These are phyloP conservation scores for Penicillium frequentans DNA, from an alignment of 2,329 filamentous ascomycete genomes.

Conservation along the genomic window DNA sequence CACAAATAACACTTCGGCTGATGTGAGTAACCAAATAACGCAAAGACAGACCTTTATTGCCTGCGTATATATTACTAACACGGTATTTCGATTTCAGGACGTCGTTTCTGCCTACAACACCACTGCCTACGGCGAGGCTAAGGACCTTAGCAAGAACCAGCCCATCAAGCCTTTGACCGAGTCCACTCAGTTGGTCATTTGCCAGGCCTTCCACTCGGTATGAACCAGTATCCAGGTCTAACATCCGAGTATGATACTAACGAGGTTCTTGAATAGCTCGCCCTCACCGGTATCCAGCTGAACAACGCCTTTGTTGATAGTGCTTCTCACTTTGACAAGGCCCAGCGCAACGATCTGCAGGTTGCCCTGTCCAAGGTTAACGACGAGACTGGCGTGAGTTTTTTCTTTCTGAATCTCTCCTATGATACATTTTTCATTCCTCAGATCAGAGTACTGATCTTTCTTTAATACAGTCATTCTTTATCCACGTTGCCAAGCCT, in stretches of 20 bases:
- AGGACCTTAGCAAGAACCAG: constrained; percentile 6
- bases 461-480: background rate
- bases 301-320: constrained; percentile 5
- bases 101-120: constrained; percentile 6
- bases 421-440: background rate
- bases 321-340: constrained; percentile 6
- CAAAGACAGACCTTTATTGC: background rate
- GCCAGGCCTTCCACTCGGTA: constrained; percentile 14
- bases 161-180: constrained; percentile 5
- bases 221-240: background rate
- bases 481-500: constrained; percentile 2
- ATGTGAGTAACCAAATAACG: background rate
- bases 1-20: background rate
- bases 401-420: background rate
- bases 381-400: constrained; percentile 5
- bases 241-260: background rate
- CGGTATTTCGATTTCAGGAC: background rate
- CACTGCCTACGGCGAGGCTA: constrained; percentile 1
- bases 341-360: constrained; percentile 5
- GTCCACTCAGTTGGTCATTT: constrained; percentile 8
- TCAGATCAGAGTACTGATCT: background rate
- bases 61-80: background rate
- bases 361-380: constrained; percentile 5
- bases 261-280: background rate
- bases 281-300: constrained; percentile 7